These are phyloP conservation scores for Hypomontagnella monticulosa DNA, from an alignment of 495 filamentous ascomycete genomes.

Conservation along the genomic window DNA sequence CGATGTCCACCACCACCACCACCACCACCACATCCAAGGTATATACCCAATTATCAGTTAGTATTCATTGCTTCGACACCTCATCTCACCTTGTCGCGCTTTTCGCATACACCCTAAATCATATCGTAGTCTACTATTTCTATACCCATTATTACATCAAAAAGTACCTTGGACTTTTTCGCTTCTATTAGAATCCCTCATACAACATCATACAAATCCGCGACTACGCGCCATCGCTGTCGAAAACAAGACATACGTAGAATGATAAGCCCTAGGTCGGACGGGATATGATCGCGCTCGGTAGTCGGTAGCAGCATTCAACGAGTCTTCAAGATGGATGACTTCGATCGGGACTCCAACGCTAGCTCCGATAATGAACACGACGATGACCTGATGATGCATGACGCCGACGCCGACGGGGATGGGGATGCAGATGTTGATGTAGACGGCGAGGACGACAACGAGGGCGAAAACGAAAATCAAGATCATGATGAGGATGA, in stretches of 20 bases:
- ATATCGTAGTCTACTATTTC: no score
- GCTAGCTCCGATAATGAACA: slow-evolving; percentile 77
- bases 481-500: slow-evolving; percentile 67
- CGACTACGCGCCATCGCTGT: neutral
- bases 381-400: slow-evolving; percentile 67
- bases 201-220: no score
- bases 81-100: no score
- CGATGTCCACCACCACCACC: no score
- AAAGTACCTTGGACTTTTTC: no score
- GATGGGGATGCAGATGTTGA: slow-evolving; percentile 55
- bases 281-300: neutral
- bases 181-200: no score
- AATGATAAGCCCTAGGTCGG: neutral
- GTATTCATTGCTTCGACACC: no score
- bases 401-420: slow-evolving; percentile 66
- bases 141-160: no score
- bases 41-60: no score
- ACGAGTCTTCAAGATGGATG: slow-evolving; percentile 35
- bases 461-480: slow-evolving; percentile 64
- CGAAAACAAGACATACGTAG: neutral
- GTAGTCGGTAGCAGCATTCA: neutral
- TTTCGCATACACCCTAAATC: no score
- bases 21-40: no score
- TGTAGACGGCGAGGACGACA: slow-evolving; percentile 62
- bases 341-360: slow-evolving; percentile 61